Conservation (phyloP, 2,329 filamentous ascomycete species). For the Cladosporium oxysporum region DNA sequence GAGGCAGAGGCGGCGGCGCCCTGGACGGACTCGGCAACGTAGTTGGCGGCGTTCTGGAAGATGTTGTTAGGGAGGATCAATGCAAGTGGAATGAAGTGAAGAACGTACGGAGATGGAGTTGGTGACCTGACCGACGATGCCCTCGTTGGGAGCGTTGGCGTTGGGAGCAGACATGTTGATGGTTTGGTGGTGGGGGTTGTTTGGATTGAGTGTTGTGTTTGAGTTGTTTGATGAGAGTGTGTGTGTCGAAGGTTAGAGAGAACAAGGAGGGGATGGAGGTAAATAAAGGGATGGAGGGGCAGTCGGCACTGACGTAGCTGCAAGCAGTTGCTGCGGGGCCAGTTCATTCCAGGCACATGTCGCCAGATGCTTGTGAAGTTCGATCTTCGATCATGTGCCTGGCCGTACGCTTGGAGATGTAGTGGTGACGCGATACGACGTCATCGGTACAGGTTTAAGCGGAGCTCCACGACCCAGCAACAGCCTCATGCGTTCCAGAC, state of each 20-base stretch:
- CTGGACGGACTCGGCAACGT: slow-evolving; percentile 66
- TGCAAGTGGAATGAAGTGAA: not conserved
- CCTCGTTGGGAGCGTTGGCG: slow-evolving; percentile 47
- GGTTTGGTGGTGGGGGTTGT: slow-evolving; percentile 23
- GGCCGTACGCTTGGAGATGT: not conserved
- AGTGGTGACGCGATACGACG: not conserved
- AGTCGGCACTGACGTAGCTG: slow-evolving; percentile 6
- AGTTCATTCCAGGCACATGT: slow-evolving; percentile 6
- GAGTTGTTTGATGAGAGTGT: slow-evolving; percentile 14
- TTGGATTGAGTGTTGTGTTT: slow-evolving; percentile 24
- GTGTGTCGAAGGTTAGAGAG: slow-evolving; percentile 4
- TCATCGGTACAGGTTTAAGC: not conserved
- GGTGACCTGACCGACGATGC: slow-evolving; percentile 45
- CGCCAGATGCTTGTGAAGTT: slow-evolving; percentile 8
- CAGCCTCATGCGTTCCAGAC: slow-evolving; percentile 15
- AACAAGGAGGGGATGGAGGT: slow-evolving; percentile 9
- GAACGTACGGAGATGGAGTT: slow-evolving; percentile 35
- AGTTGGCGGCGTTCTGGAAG: slow-evolving; percentile 60
- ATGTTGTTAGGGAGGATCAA: slow-evolving; percentile 31
- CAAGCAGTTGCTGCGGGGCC: slow-evolving; percentile 8
- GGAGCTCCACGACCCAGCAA: slow-evolving; percentile 1
- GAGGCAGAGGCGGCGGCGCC: slow-evolving; percentile 56
- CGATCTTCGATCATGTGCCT: slow-evolving; percentile 5
- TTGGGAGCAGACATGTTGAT: slow-evolving; percentile 48
- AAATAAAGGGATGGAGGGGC: slow-evolving; percentile 19